Evolutionary conservation across 495 filamentous ascomycete species (phyloP).

Genomic region (Talaromyces trachyspermus): DNA sequence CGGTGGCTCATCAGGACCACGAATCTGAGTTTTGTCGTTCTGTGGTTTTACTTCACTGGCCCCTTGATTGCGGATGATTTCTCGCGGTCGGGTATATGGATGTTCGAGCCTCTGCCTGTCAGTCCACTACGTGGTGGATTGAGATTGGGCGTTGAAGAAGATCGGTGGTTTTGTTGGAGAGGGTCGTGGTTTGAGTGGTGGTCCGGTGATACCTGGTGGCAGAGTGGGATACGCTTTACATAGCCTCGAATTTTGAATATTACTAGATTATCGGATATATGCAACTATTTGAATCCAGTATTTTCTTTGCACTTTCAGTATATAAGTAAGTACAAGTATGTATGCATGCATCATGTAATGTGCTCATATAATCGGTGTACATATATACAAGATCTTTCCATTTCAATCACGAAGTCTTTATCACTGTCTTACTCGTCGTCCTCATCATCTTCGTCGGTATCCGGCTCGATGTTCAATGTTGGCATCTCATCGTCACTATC

Average conservation of each 20-base stretch:
- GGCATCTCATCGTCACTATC: conserved; percentile 46
- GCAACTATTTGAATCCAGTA: no score
- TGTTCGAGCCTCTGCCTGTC: conserved; percentile 63
- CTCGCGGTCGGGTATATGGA: conserved; percentile 50
- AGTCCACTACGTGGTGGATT: conserved; percentile 47
- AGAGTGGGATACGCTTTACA: conserved; percentile 43
- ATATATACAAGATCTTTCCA: background rate
- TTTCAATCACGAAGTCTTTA: no score
- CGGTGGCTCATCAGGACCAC: conserved; percentile 27
- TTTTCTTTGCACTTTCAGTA: no score
- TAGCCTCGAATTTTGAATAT: background rate
- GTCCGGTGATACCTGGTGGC: conserved; percentile 54
- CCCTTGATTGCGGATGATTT: conserved; percentile 55
- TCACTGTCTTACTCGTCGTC: conserved; percentile 7
- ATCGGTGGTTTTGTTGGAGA: conserved; percentile 53
- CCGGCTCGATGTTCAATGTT: conserved; percentile 38
- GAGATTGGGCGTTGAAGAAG: conserved; percentile 38
- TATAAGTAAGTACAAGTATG: no score
- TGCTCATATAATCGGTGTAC: background rate
- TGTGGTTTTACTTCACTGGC: conserved; percentile 53
- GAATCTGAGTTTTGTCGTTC: conserved; percentile 38
- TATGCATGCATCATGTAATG: no score
- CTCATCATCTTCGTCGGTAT: conserved; percentile 30
- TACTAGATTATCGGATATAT: background rate
- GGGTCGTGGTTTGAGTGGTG: conserved; percentile 42